phyloP scores from a whole-genome alignment of 768 basidiomycete genomes.

The Hericium erinaceus region DNA sequence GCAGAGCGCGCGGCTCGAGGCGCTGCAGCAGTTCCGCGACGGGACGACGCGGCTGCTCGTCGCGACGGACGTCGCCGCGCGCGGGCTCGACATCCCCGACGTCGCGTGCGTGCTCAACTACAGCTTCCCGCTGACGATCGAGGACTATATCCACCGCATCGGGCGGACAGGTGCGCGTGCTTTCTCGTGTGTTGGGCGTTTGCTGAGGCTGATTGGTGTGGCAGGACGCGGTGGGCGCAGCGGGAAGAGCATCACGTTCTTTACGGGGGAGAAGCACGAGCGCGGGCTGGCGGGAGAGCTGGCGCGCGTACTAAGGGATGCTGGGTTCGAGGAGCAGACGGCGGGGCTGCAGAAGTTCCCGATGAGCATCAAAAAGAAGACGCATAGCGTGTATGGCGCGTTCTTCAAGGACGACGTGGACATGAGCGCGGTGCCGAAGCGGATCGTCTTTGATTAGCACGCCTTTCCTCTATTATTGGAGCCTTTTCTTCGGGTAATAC shows the following conservation, averaged over 20 bases:
- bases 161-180: conserved; percentile 64
- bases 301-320: conserved; percentile 82
- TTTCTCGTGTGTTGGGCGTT: not conserved
- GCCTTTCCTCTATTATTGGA: too few species aligned
- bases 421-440: conserved; percentile 53
- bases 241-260: conserved; percentile 93
- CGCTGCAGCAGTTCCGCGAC: conserved; percentile 79
- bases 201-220: not conserved
- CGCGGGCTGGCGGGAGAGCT: conserved; percentile 85
- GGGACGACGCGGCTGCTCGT: conserved; percentile 79
- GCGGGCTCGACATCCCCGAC: conserved; percentile 95
- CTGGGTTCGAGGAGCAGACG: conserved; percentile 68
- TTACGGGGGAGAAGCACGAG: conserved; percentile 88
- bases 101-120: conserved; percentile 94
- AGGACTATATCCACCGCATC: conserved; percentile 87
- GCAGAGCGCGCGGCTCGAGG: conserved; percentile 75
- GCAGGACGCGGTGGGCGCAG: conserved; percentile 81
- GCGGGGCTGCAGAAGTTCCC: conserved; percentile 66
- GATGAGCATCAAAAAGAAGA: conserved; percentile 95
- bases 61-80: conserved; percentile 95
- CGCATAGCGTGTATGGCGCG: conserved; percentile 83
- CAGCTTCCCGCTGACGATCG: conserved; percentile 94
- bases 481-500: too few species aligned
- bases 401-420: conserved; percentile 69
- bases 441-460: conserved; percentile 50